phyloP scores from a whole-genome alignment of 768 basidiomycete genomes.

The Cytidiella melzeri region DNA sequence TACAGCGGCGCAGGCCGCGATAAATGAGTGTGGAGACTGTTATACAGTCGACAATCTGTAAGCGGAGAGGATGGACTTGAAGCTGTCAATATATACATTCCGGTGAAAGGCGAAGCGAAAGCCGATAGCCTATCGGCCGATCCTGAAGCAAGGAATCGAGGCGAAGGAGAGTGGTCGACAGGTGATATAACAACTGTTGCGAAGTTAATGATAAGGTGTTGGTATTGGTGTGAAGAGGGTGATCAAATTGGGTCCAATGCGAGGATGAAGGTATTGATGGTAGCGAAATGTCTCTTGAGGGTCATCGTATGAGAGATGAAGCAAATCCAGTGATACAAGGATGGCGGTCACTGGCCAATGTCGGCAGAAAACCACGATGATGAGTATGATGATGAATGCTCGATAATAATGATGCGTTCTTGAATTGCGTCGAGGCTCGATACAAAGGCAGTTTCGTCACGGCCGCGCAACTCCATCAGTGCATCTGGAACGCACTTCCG shows the following conservation, averaged over 20 bases:
- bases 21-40: not conserved
- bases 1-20: not conserved
- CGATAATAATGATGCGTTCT: no score
- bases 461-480: constrained; percentile 23
- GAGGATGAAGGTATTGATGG: not conserved
- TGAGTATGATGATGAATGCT: not conserved
- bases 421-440: no score
- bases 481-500: constrained; percentile 71
- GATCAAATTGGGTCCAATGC: not conserved
- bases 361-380: no score
- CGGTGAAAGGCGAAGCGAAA: not conserved
- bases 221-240: not conserved
- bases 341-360: no score
- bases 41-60: not conserved
- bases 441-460: no score
- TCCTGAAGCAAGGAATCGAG: not conserved
- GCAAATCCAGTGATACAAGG: not conserved
- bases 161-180: not conserved
- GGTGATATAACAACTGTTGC: no score
- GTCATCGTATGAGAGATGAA: constrained; percentile 4
- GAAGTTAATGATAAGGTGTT: no score
- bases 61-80: constrained; percentile 7
- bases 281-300: constrained; percentile 4
- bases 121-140: not conserved
- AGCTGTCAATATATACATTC: not conserved